A percentile compares a stretch with the other conserved stretches of the same genome.
Evolutionary conservation across 2,329 filamentous ascomycete species (phyloP).

Genomic region (Helicocarpus griseus): DNA sequence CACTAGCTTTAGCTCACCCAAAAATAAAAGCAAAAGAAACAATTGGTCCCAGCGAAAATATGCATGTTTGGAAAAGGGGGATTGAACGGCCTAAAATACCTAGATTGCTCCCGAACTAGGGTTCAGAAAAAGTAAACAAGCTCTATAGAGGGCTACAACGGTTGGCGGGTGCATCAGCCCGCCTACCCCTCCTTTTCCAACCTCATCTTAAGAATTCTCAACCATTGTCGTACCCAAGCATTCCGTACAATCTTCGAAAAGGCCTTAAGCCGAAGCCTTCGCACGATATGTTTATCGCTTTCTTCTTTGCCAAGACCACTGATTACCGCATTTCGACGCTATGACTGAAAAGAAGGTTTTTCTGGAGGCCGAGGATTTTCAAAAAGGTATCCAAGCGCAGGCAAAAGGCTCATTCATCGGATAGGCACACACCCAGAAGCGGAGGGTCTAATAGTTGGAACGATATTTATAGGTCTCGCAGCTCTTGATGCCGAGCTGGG

Average conservation of each 20-base stretch:
- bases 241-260: too few species aligned
- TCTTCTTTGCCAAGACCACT: background rate
- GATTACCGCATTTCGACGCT: background rate
- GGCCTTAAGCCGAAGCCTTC: background rate
- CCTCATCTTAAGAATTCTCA: too few species aligned
- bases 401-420: background rate
- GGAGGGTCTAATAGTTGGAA: background rate
- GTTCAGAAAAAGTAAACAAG: background rate
- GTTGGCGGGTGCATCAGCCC: too few species aligned
- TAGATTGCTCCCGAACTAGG: background rate
- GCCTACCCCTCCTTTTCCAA: background rate
- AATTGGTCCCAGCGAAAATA: too few species aligned
- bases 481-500: conserved; percentile 23
- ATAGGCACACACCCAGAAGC: background rate
- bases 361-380: background rate
- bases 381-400: background rate
- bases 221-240: too few species aligned
- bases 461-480: conserved; percentile 17
- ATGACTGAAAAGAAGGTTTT: conserved; percentile 1
- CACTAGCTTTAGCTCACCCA: too few species aligned
- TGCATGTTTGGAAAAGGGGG: too few species aligned
- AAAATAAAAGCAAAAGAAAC: too few species aligned
- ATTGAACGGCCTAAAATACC: background rate
- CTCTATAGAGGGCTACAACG: too few species aligned
- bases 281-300: background rate